Evolutionary conservation across 1,284 basidiomycete species (phyloP).

Genomic region (Marasmius tenuissimus): DNA sequence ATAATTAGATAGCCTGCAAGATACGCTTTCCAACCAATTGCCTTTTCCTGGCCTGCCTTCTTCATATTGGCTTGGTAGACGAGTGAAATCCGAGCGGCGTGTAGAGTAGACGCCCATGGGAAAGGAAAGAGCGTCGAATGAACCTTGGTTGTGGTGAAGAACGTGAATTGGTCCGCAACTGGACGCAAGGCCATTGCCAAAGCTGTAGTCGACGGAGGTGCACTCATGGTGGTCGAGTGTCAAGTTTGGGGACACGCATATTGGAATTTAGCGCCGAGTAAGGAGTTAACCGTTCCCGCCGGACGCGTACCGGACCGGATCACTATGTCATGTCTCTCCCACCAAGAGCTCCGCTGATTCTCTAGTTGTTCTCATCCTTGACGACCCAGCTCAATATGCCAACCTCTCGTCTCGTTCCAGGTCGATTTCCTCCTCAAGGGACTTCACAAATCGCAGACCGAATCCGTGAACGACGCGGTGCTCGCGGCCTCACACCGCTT

Average conservation of each 20-base stretch:
- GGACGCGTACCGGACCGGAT: neutral
- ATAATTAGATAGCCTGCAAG: constrained; percentile 45
- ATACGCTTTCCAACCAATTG: constrained; percentile 39
- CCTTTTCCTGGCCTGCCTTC: neutral
- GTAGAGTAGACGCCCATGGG: constrained; percentile 35
- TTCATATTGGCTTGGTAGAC: constrained; percentile 15
- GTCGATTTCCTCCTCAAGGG: constrained; percentile 41
- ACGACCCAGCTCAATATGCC: constrained; percentile 2
- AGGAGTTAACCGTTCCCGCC: neutral
- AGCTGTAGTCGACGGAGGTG: neutral
- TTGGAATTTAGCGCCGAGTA: neutral
- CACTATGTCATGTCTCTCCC: neutral
- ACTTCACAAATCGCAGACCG: constrained; percentile 41
- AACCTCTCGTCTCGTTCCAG: constrained; percentile 38
- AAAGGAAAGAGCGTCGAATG: constrained; percentile 37
- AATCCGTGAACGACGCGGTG: constrained; percentile 45
- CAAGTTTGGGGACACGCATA: neutral
- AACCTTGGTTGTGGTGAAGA: constrained; percentile 26
- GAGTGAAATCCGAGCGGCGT: constrained; percentile 31
- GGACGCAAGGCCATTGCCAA: constrained; percentile 5
- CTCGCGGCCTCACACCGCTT: constrained; percentile 43
- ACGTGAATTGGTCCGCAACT: constrained; percentile 24
- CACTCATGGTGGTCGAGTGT: neutral
- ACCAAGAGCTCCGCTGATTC: neutral
- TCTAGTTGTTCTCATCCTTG: neutral